Evolutionary conservation across 208 protist species (phyloP), one percentile per base, ranked within the genome.

Genomic region (Leptomonas pyrrhocoris): DNA sequence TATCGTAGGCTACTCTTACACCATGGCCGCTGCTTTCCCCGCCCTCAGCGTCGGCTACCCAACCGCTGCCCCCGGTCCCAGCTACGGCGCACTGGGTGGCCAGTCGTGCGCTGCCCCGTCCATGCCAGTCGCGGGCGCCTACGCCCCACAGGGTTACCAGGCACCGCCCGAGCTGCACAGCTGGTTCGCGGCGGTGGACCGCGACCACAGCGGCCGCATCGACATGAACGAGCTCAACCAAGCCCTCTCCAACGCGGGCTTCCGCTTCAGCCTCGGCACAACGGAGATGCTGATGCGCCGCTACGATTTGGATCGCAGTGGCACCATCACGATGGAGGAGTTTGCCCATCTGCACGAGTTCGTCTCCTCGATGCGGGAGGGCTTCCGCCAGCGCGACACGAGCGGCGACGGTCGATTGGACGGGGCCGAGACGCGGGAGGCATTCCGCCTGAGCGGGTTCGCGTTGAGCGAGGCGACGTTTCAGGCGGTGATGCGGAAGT

Each of bases 121-220:
- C 6, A 25, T 48, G 8, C 13, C 25, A 6, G 43, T 49, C 5
- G 58, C 40, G 4, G 61, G 71, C n/a, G 57, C 42, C 27, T 73
- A 63, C 54, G 53, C 45, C 1, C 66, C 66, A 25, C 57, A n/a
- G 21, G 31, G 27, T 45, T 67, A 64, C 36, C 50, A 48, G 9
- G 64, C 60, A 0, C 57, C 60, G 19, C 60, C 55, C 4, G 74
- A 92, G 55, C 49, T 89, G 0, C 36, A 72, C 42, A 61, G 66
- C 50, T 92, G 86, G 88, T 95, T 94, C 68, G 53, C 62, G 25
- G 68, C 79, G 8, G 88, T 95, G 19, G 90, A 94, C 78, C 34
- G 36, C 15, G 82, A 93, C 56, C 31, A 62, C 49, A 86, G 73
- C 42, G 89, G 90, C 30, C 40, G 46, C 43, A 90, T 97, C 38